Conservation (phyloP, 441 rosid genomes). For the Jatropha podagrica region DNA sequence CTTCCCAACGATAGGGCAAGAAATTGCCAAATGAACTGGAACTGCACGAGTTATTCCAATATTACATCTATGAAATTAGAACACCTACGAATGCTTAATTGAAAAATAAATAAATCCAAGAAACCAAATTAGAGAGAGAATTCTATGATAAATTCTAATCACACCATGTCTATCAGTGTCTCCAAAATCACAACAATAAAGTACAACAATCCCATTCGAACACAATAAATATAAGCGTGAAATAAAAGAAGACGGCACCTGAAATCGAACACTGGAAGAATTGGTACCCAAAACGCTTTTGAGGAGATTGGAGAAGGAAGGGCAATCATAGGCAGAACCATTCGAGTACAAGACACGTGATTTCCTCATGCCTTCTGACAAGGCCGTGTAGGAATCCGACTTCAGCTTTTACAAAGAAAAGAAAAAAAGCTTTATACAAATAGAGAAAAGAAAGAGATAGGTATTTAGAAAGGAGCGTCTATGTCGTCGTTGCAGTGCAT, state of each 20-base stretch:
- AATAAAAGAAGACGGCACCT: constrained; percentile 11
- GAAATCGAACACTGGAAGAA: constrained; percentile 14
- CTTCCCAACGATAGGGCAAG: not conserved
- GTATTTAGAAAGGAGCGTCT: not conserved
- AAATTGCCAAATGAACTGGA: not conserved
- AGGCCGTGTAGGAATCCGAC: constrained; percentile 5
- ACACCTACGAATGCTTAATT: not conserved
- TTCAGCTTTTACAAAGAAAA: not conserved
- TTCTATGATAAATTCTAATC: not conserved
- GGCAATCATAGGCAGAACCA: not conserved
- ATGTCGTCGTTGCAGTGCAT: not conserved
- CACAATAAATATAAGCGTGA: not conserved
- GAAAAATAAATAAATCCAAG: not conserved
- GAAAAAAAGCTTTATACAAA: not conserved
- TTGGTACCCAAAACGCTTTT: constrained; percentile 13
- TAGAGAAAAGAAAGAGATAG: not conserved
- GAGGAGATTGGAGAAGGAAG: constrained; percentile 23
- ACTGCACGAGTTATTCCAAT: not conserved
- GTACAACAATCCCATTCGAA: not conserved
- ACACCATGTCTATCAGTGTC: not conserved
- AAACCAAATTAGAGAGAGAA: not conserved
- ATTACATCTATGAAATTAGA: not conserved
- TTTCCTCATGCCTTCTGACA: constrained; percentile 8
- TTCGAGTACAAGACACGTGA: constrained; percentile 4
- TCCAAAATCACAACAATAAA: not conserved